Conservation (phyloP, 192 early-diverging fungal genomes). For the Entomortierella lignicola region DNA sequence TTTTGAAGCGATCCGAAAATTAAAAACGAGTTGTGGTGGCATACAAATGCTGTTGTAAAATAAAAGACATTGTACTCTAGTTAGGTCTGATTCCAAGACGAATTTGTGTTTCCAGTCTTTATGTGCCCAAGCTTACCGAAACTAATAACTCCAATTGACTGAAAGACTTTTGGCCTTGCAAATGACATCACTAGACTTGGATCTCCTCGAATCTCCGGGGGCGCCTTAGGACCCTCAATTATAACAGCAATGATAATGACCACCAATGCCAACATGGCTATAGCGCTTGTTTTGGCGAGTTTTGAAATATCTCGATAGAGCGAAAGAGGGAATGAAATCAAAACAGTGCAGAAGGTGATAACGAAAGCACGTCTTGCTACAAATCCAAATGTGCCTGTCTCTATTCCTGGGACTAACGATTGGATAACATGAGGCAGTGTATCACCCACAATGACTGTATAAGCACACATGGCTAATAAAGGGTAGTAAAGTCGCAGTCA, state of each 20-base stretch:
- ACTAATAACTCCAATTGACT: slow-evolving; percentile 89
- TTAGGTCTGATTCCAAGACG: too few species aligned
- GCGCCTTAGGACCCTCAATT: slow-evolving; percentile 74
- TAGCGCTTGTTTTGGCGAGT: slow-evolving; percentile 87
- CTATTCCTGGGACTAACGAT: slow-evolving; percentile 72
- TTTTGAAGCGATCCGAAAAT: slow-evolving; percentile 88
- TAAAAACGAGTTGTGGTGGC: slow-evolving; percentile 95
- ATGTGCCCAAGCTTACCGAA: slow-evolving; percentile 67
- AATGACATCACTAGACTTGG: slow-evolving; percentile 50
- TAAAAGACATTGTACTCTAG: not conserved
- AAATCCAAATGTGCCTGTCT: slow-evolving; percentile 62
- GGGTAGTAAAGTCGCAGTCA: not conserved
- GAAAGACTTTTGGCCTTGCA: slow-evolving; percentile 69
- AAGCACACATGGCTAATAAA: slow-evolving; percentile 67
- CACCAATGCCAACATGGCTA: slow-evolving; percentile 85
- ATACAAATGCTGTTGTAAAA: slow-evolving; percentile 79
- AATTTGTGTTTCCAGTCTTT: too few species aligned
- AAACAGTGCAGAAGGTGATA: slow-evolving; percentile 80
- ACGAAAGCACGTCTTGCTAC: slow-evolving; percentile 79
- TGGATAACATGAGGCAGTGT: slow-evolving; percentile 87
- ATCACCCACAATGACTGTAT: slow-evolving; percentile 87
- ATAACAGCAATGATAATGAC: slow-evolving; percentile 80
- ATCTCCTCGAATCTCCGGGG: slow-evolving; percentile 63
- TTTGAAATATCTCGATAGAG: slow-evolving; percentile 89
- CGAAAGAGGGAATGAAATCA: slow-evolving; percentile 86